A percentile compares a stretch with the other conserved stretches of the same genome.
Evolutionary conservation across 176 grass and related monocot genomes (phyloP).

Genomic region (bread wheat (Triticum aestivum)): DNA sequence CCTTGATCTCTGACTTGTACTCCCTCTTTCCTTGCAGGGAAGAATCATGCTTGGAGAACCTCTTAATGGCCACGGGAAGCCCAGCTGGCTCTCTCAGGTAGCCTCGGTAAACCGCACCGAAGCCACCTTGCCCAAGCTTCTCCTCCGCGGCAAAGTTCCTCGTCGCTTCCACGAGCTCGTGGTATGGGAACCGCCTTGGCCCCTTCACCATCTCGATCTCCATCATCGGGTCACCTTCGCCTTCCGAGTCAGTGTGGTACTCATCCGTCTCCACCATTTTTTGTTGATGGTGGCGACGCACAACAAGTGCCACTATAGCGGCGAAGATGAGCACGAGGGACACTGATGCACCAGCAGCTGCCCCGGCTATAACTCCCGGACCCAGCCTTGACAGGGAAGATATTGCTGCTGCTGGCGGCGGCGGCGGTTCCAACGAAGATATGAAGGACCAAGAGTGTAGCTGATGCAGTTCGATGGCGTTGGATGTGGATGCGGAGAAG

Average conservation of each 20-base stretch:
- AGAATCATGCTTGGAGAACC: too few species aligned
- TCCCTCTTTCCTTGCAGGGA: too few species aligned
- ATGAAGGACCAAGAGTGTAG: slow-evolving; percentile 41
- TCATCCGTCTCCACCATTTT: neutral
- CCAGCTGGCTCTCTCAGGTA: too few species aligned
- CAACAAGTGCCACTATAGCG: neutral
- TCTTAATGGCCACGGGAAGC: too few species aligned
- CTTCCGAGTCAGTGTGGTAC: neutral
- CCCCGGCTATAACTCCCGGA: neutral
- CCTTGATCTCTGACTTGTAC: too few species aligned
- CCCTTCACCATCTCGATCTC: slow-evolving; percentile 28
- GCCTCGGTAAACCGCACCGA: too few species aligned
- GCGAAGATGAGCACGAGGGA: neutral
- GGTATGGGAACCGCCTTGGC: slow-evolving; percentile 27
- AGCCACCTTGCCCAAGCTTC: too few species aligned
- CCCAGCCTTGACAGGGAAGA: neutral
- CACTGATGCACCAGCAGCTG: neutral
- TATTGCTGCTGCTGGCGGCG: neutral
- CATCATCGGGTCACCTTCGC: neutral
- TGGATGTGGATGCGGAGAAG: slow-evolving; percentile 40
- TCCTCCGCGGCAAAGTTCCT: neutral
- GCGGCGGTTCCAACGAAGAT: neutral
- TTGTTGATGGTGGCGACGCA: neutral
- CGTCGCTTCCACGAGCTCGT: slow-evolving; percentile 28
- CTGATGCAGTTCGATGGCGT: slow-evolving; percentile 23